These are phyloP conservation scores for Orobanche coerulescens DNA, from an alignment of 257 asterid species.

Conservation along the genomic window DNA sequence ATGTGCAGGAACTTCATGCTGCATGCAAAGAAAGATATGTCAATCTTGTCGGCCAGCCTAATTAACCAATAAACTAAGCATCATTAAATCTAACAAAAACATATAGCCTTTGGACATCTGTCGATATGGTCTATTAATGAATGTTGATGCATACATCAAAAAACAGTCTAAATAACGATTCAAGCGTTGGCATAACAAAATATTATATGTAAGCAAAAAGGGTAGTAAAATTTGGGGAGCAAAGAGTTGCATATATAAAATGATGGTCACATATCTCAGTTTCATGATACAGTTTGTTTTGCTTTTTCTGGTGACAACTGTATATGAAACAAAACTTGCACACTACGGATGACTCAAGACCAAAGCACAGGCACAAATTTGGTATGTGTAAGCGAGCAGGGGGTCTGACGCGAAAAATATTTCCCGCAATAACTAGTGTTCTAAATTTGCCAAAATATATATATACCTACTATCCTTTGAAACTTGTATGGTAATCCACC, in stretches of 20 bases:
- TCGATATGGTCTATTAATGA: background rate
- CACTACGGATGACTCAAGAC: background rate
- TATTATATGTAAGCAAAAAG: background rate
- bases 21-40: slow-evolving; percentile 39
- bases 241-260: background rate
- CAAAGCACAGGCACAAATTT: background rate
- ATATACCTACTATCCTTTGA: background rate
- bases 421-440: background rate
- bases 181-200: background rate
- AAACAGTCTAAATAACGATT: slow-evolving; percentile 1
- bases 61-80: slow-evolving; percentile 27
- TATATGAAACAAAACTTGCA: background rate
- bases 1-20: slow-evolving; percentile 42
- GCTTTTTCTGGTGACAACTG: background rate
- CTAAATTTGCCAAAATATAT: background rate
- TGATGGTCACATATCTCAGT: background rate
- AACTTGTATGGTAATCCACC: background rate
- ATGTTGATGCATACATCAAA: slow-evolving; percentile 1
- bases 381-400: slow-evolving; percentile 11
- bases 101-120: slow-evolving; percentile 1
- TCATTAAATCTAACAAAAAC: slow-evolving; percentile 21
- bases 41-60: slow-evolving; percentile 44
- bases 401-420: background rate
- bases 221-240: background rate
- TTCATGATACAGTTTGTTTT: slow-evolving; percentile 10